A percentile compares a stretch with the other conserved stretches of the same genome.
phyloP scores from a whole-genome alignment of 306 rosid species.

The Prunus fruticosa region DNA sequence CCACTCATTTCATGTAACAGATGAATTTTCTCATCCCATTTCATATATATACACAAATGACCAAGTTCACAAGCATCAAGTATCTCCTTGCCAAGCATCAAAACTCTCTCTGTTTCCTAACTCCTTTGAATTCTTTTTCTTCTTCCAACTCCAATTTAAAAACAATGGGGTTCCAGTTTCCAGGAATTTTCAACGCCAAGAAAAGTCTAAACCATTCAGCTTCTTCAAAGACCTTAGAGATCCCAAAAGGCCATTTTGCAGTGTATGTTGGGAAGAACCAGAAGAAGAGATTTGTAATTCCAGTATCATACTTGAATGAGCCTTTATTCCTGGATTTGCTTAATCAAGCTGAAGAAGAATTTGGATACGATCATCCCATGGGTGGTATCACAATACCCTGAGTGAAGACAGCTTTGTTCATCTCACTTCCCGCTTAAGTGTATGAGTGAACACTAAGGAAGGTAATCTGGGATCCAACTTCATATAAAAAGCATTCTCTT shows the following conservation, averaged over 20 bases:
- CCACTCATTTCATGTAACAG: too few relatives aligned
- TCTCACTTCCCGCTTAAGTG: not conserved
- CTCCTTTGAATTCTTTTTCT: not conserved
- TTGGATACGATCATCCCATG: not conserved
- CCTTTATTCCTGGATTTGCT: too few relatives aligned
- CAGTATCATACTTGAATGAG: too few relatives aligned
- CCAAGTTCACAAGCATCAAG: too few relatives aligned
- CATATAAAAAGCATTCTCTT: too few relatives aligned
- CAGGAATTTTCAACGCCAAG: not conserved
- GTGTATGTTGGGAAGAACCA: too few relatives aligned
- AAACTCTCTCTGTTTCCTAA: not conserved
- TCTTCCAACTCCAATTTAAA: not conserved
- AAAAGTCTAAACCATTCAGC: not conserved
- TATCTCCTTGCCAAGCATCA: not conserved
- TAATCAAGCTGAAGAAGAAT: too few relatives aligned
- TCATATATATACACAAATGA: too few relatives aligned
- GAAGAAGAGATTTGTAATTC: too few relatives aligned
- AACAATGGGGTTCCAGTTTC: not conserved
- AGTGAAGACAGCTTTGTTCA: conserved; percentile 14
- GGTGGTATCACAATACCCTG: conserved; percentile 19
- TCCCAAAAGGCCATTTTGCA: too few relatives aligned
- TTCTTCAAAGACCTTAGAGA: not conserved
- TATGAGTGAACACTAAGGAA: not conserved
- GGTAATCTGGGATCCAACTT: too few relatives aligned
- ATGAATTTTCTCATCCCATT: too few relatives aligned